Conservation (phyloP, 371 early-diverging fungal genomes). For the Mucor ambiguus region DNA sequence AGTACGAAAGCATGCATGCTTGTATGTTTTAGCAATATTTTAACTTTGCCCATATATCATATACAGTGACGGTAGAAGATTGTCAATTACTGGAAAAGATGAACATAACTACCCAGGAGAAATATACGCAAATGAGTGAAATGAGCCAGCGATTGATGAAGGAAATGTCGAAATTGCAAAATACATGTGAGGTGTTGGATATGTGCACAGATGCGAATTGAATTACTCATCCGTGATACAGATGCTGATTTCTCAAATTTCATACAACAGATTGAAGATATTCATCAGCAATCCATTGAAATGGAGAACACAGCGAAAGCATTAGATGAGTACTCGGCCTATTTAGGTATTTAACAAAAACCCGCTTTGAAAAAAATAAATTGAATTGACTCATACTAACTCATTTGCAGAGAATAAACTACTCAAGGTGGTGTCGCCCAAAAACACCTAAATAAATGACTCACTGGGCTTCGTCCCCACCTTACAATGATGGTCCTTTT, state of each 20-base stretch:
- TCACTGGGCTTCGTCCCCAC: background rate
- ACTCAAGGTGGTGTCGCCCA: background rate
- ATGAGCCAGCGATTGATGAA: conserved; percentile 64
- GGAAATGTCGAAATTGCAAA: conserved; percentile 61
- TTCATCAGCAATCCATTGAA: conserved; percentile 57
- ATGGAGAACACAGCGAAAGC: conserved; percentile 59
- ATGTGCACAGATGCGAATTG: background rate
- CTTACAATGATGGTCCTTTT: background rate
- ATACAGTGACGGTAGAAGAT: conserved; percentile 59
- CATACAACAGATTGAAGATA: conserved; percentile 59
- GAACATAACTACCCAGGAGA: conserved; percentile 61
- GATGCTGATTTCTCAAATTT: conserved; percentile 61
- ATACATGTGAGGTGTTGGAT: conserved; percentile 45
- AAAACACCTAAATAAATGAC: conserved; percentile 1
- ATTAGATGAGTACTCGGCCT: conserved; percentile 63
- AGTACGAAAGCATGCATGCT: conserved; percentile 29
- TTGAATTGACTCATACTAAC: conserved; percentile 3
- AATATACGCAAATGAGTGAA: conserved; percentile 59
- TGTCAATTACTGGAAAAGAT: conserved; percentile 61
- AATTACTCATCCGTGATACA: conserved; percentile 11
- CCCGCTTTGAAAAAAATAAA: conserved; percentile 10
- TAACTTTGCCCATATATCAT: background rate
- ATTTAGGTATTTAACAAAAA: conserved; percentile 45
- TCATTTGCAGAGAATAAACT: conserved; percentile 17
- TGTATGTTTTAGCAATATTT: background rate